phyloP scores from a whole-genome alignment of 495 filamentous ascomycete species.

The Pyrenula massariospora region DNA sequence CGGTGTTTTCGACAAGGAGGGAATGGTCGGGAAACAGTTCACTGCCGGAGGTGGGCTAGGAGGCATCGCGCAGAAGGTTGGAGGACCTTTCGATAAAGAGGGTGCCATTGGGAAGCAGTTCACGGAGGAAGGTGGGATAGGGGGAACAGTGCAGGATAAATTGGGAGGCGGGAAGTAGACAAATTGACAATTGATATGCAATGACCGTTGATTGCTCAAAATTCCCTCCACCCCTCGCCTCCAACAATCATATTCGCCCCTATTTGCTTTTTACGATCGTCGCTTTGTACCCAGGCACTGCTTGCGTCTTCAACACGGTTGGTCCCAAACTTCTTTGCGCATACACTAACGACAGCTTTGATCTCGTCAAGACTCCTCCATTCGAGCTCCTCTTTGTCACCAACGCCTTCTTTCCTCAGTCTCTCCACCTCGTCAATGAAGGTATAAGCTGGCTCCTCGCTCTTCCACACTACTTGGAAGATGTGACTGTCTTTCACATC shows the following conservation, averaged over 20 bases:
- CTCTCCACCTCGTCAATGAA: conserved; percentile 13
- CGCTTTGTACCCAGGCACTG: conserved; percentile 18
- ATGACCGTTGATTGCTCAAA: too few species aligned
- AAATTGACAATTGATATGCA: too few species aligned
- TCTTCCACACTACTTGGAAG: conserved; percentile 17
- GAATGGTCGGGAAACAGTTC: conserved; percentile 1
- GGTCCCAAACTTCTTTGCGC: conserved; percentile 21
- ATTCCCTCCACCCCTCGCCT: conserved; percentile 15
- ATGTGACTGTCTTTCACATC: conserved; percentile 21
- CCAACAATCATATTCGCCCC: conserved; percentile 16
- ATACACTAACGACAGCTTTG: conserved; percentile 19
- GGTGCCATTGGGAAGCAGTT: conserved; percentile 14
- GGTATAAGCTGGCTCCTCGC: conserved; percentile 6
- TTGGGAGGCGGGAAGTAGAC: conserved; percentile 26
- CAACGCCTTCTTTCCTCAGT: conserved; percentile 10
- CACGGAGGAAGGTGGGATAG: conserved; percentile 16
- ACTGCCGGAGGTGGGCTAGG: conserved; percentile 39
- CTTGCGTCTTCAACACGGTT: conserved; percentile 19
- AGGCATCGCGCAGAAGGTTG: conserved; percentile 34
- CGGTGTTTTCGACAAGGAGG: background rate
- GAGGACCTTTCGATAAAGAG: conserved; percentile 36
- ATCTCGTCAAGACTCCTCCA: conserved; percentile 21
- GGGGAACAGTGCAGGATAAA: conserved; percentile 26
- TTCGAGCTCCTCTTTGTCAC: conserved; percentile 12
- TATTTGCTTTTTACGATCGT: conserved; percentile 20